Percentiles rank a stretch among this genome's conserved stretches.
Evolutionary conservation across 306 rosid genomes (phyloP).

Genomic region (cucumber (Cucumis sativus)): Cucumber_9930_V3 NC_026656.2:18955001-18955500

Average conservation of each 20-base stretch:
- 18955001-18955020: too few relatives aligned
- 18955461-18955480: neutral
- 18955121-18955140: constrained; percentile 29
- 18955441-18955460: neutral
- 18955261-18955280: neutral
- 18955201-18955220: neutral
- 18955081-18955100: constrained; percentile 30
- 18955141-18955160: neutral
- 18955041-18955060: constrained; percentile 50
- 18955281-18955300: neutral
- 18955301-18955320: neutral
- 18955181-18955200: neutral
- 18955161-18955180: neutral
- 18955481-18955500: constrained; percentile 16
- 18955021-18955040: constrained; percentile 76
- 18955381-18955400: too few relatives aligned
- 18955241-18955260: neutral
- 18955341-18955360: too few relatives aligned
- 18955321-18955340: neutral
- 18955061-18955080: constrained; percentile 61
- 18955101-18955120: constrained; percentile 15
- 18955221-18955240: neutral
- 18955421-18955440: too few relatives aligned
- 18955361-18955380: too few relatives aligned
- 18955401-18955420: too few relatives aligned